Conservation (phyloP, 305 asterid species). For the Ilex paraguariensis region DNA sequence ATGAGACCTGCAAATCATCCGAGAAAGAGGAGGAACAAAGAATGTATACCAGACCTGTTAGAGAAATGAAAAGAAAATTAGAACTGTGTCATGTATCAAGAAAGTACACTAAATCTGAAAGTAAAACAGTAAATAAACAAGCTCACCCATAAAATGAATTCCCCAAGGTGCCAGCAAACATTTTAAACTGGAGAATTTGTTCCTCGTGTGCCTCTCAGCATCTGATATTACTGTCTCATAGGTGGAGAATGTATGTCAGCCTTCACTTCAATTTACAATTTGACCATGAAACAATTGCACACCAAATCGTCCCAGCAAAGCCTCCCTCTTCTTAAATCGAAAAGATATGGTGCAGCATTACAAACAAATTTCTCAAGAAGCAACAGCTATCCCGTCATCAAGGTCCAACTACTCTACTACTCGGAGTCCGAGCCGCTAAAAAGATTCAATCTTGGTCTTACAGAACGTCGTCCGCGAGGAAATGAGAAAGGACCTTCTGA, state of each 20-base stretch:
- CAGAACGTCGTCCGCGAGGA: conserved; percentile 94
- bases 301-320: conserved; percentile 19
- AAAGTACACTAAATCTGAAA: neutral
- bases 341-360: conserved; percentile 12
- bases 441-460: conserved; percentile 71
- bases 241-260: neutral
- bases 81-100: no score
- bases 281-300: conserved; percentile 19
- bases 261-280: conserved; percentile 19
- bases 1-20: conserved; percentile 17
- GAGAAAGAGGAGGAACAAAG: conserved; percentile 9
- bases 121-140: conserved; percentile 11
- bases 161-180: conserved; percentile 18
- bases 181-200: neutral
- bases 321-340: conserved; percentile 13
- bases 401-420: conserved; percentile 37
- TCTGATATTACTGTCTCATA: conserved; percentile 15
- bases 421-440: conserved; percentile 86
- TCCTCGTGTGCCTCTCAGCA: conserved; percentile 14
- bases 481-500: conserved; percentile 74
- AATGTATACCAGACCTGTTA: conserved; percentile 9
- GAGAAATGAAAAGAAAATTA: neutral
- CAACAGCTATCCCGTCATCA: conserved; percentile 17
- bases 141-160: conserved; percentile 29
- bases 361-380: conserved; percentile 8